Conservation (phyloP, 2,329 filamentous ascomycete genomes). For the Paraconiothyrium brasiliense region DNA sequence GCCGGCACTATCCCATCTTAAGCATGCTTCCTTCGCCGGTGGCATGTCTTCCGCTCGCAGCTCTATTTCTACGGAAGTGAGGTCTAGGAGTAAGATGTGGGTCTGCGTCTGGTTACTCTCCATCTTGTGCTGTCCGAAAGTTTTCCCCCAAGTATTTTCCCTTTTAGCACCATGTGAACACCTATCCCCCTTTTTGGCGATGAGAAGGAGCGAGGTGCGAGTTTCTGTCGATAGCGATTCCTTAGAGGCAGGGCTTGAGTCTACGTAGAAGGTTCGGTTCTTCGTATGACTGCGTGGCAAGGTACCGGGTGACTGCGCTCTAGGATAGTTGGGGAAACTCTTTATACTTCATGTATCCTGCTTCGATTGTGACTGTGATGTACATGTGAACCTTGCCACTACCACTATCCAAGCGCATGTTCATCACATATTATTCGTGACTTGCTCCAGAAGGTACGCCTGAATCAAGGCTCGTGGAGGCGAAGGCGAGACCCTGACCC, state of each 20-base stretch:
- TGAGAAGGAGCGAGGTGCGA: slow-evolving; percentile 24
- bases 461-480: too few relatives aligned
- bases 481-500: slow-evolving; percentile 4
- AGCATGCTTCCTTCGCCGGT: slow-evolving; percentile 32
- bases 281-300: slow-evolving; percentile 28
- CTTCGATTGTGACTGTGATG: not conserved
- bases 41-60: slow-evolving; percentile 20
- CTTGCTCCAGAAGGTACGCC: too few relatives aligned
- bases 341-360: slow-evolving; percentile 26
- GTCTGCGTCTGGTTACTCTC: slow-evolving; percentile 40
- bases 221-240: slow-evolving; percentile 12
- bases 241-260: slow-evolving; percentile 32
- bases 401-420: too few relatives aligned
- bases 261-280: slow-evolving; percentile 29
- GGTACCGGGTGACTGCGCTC: slow-evolving; percentile 36
- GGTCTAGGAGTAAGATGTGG: slow-evolving; percentile 33
- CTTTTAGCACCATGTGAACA: slow-evolving; percentile 40
- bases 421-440: too few relatives aligned
- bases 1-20: slow-evolving; percentile 34
- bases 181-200: slow-evolving; percentile 30
- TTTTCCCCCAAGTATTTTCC: slow-evolving; percentile 44
- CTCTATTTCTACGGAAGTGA: slow-evolving; percentile 36
- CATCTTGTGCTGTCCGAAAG: slow-evolving; percentile 36
- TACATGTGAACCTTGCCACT: not conserved
- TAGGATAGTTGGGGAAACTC: slow-evolving; percentile 40